Conservation (phyloP, 1,284 basidiomycete species). For the Trichosporon sp. region DNA sequence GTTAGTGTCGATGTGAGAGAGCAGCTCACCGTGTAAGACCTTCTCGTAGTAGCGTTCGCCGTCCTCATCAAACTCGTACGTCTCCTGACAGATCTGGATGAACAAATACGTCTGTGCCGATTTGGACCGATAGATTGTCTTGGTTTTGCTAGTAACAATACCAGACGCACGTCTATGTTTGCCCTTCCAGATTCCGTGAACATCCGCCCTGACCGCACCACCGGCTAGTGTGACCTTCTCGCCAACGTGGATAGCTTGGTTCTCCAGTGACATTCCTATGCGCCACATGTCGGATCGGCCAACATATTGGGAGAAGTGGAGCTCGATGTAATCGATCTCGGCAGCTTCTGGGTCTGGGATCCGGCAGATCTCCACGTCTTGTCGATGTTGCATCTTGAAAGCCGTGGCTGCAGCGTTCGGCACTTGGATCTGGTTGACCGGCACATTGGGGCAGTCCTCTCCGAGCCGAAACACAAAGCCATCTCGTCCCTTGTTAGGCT, state of each 20-base stretch:
- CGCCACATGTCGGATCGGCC: conserved; percentile 92
- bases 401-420: conserved; percentile 39
- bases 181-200: conserved; percentile 59
- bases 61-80: conserved; percentile 96
- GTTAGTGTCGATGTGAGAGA: conserved; percentile 8
- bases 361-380: conserved; percentile 43
- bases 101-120: conserved; percentile 83
- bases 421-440: conserved; percentile 40
- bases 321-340: conserved; percentile 74
- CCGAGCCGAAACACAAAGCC: conserved; percentile 40
- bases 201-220: conserved; percentile 69
- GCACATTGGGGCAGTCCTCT: conserved; percentile 32
- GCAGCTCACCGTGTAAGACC: conserved; percentile 63
- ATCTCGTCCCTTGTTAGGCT: conserved; percentile 29
- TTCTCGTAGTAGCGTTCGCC: conserved; percentile 96
- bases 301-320: conserved; percentile 86
- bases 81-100: conserved; percentile 90
- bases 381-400: conserved; percentile 44
- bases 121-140: conserved; percentile 80
- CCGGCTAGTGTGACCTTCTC: conserved; percentile 51
- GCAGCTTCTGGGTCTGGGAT: conserved; percentile 52
- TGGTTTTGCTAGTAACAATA: conserved; percentile 74
- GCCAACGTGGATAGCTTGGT: conserved; percentile 55
- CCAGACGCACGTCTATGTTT: conserved; percentile 62
- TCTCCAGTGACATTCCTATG: conserved; percentile 62